Evolutionary conservation across 768 basidiomycete genomes (phyloP).

Genomic region (Naganishia kalamii): DNA sequence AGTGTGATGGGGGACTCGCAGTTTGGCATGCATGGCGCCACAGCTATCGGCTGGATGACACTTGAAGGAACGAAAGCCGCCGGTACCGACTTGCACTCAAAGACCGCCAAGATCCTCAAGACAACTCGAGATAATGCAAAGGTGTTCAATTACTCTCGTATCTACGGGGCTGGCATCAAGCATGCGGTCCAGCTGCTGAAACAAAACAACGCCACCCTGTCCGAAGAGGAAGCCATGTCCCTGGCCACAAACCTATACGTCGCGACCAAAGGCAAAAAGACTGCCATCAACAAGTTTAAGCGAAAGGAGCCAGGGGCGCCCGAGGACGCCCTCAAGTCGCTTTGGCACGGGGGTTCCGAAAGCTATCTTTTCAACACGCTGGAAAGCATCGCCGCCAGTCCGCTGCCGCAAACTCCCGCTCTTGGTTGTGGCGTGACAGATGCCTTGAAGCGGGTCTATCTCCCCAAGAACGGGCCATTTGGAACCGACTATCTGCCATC

Average conservation of each 20-base stretch:
- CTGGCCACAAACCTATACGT: constrained; percentile 79
- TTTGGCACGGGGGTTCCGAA: constrained; percentile 96
- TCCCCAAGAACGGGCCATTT: constrained; percentile 56
- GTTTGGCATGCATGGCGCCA: constrained; percentile 92
- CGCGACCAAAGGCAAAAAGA: constrained; percentile 73
- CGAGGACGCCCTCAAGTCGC: constrained; percentile 47
- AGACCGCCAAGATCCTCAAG: constrained; percentile 85
- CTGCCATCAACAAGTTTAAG: constrained; percentile 49
- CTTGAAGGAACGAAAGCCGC: constrained; percentile 91
- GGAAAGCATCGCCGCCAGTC: constrained; percentile 84
- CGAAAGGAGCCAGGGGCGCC: neutral
- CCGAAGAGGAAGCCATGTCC: constrained; percentile 67
- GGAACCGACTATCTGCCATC: constrained; percentile 88
- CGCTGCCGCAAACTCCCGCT: constrained; percentile 81
- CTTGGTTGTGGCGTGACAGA: constrained; percentile 89
- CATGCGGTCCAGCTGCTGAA: constrained; percentile 82
- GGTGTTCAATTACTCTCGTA: constrained; percentile 94
- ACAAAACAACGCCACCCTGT: constrained; percentile 74
- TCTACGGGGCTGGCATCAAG: constrained; percentile 96
- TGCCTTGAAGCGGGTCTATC: constrained; percentile 81
- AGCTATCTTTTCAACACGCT: constrained; percentile 96
- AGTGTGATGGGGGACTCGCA: constrained; percentile 98
- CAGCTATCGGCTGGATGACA: constrained; percentile 99
- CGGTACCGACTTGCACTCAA: constrained; percentile 93
- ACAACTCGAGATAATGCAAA: constrained; percentile 93